phyloP scores from a whole-genome alignment of 768 basidiomycete species.

The Ramaria rubella region DNA sequence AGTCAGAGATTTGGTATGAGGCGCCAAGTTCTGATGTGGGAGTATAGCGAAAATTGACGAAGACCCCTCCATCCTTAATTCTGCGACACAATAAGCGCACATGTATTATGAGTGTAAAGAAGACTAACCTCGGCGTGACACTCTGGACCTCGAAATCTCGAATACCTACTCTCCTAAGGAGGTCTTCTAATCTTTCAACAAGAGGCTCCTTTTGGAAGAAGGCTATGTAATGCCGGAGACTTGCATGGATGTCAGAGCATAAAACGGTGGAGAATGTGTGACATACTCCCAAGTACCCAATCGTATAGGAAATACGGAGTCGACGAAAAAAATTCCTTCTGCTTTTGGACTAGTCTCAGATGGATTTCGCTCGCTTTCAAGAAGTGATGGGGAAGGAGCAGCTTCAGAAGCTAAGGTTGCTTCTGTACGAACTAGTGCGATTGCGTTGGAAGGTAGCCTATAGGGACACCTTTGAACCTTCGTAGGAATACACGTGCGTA shows the following conservation, averaged over 20 bases:
- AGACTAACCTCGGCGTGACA: constrained; percentile 38
- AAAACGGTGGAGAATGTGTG: constrained; percentile 2
- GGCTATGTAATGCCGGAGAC: constrained; percentile 60
- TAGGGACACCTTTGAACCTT: background rate
- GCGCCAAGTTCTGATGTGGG: background rate
- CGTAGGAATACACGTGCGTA: background rate
- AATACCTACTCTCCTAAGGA: constrained; percentile 45
- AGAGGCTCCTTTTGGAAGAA: constrained; percentile 53
- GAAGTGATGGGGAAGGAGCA: background rate
- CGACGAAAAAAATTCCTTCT: constrained; percentile 61
- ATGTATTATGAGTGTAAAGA: background rate
- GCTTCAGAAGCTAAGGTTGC: background rate
- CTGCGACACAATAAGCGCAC: constrained; percentile 27
- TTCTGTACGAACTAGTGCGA: background rate
- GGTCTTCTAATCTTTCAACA: constrained; percentile 38
- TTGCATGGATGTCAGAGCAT: constrained; percentile 21
- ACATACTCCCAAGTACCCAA: constrained; percentile 70
- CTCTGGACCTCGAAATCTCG: constrained; percentile 58
- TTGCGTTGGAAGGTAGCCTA: background rate
- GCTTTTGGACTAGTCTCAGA: background rate
- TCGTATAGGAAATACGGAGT: constrained; percentile 72
- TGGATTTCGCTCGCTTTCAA: background rate
- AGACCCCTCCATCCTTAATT: constrained; percentile 80
- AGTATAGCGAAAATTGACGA: constrained; percentile 63
- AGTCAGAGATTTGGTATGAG: background rate